Base-by-base conservation (phyloP, 2,329 filamentous ascomycete genomes). In the Dactylonectria macrodidyma region DNA sequence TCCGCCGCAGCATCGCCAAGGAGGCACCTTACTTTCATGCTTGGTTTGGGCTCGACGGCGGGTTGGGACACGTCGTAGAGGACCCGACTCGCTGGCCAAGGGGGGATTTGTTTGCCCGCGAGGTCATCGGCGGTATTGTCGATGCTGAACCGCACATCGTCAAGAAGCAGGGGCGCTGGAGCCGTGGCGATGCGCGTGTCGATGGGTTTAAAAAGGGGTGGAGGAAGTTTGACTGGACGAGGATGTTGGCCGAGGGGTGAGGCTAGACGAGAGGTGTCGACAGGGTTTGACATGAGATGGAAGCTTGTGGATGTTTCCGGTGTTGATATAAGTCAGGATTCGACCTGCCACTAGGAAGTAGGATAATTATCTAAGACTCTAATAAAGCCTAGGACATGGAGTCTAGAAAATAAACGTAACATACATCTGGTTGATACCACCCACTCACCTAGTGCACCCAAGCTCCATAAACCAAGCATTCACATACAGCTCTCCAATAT, bases 11-110 rank as follows among this genome's bases (percentile, higher is more conserved):
- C 22, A 85, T 99, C 68, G 94, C 93, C 12, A 97, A 97, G 83
- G 95, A 99, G 84, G 95, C 97, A 93, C 95, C 97, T 0, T 99
- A 99, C 80, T 99, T 99, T 77, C 96, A 99, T 80, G 95, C 92
- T 22, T 99, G 95, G 95, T 98, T 98, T 78, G 89, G 90, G 59
- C 84, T 99, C 1, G 95, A 99, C 78, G 96, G 96, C 2, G 96
- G 96, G 0, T 82, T 99, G 71, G 96, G 94, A 0, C 96, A 99
- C 79, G 86, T 99, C 9, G 93, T 99, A 0, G 96, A 99, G 81
- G 93, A 99, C 74, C 85, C 90, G 33, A 88, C 90, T 56, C 86
- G 91, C 58, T 99, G 96, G 96, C 97, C 97, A 0, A 89, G 88
- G 75, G 95, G 95, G 0, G 96, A 99, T 81, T 80, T 98, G 19